phyloP scores from a whole-genome alignment of 1,139 yeast genomes.

The Candida sp. region DNA sequence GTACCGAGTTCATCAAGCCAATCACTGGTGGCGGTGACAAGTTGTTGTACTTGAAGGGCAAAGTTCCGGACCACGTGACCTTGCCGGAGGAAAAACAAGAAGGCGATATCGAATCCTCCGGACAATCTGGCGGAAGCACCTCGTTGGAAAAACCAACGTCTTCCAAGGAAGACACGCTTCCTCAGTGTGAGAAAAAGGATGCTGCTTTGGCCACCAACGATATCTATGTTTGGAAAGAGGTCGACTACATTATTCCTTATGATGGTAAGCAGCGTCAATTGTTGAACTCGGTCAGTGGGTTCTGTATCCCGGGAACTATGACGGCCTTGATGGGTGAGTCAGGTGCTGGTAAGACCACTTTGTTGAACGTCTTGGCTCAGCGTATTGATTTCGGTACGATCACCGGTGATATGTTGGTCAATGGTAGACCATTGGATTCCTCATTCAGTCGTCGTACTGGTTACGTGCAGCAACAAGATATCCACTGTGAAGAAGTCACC shows the following conservation, averaged over 20 bases:
- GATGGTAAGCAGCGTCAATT: slow-evolving; percentile 49
- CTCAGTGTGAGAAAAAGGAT: slow-evolving; percentile 5
- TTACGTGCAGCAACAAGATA: slow-evolving; percentile 69
- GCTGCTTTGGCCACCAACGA: slow-evolving; percentile 30
- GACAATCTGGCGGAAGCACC: background rate
- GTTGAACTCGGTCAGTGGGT: slow-evolving; percentile 63
- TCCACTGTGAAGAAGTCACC: slow-evolving; percentile 59
- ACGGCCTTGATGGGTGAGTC: slow-evolving; percentile 79
- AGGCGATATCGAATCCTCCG: slow-evolving; percentile 15
- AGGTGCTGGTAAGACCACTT: slow-evolving; percentile 73
- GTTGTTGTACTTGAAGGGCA: slow-evolving; percentile 58
- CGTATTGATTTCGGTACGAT: slow-evolving; percentile 62
- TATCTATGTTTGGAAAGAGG: slow-evolving; percentile 47
- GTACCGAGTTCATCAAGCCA: slow-evolving; percentile 56
- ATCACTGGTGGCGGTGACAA: slow-evolving; percentile 62
- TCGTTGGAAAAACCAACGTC: slow-evolving; percentile 4
- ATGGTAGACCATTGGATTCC: slow-evolving; percentile 55
- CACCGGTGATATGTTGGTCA: slow-evolving; percentile 68
- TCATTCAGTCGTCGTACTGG: slow-evolving; percentile 66
- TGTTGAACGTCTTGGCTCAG: slow-evolving; percentile 62
- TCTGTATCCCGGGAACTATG: slow-evolving; percentile 67
- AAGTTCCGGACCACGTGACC: slow-evolving; percentile 38
- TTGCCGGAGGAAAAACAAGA: slow-evolving; percentile 22
- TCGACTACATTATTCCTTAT: slow-evolving; percentile 44
- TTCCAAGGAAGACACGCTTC: slow-evolving; percentile 40